Conservation (phyloP, 176 grass and related monocot genomes). For the Bothriochloa decipiens region DNA sequence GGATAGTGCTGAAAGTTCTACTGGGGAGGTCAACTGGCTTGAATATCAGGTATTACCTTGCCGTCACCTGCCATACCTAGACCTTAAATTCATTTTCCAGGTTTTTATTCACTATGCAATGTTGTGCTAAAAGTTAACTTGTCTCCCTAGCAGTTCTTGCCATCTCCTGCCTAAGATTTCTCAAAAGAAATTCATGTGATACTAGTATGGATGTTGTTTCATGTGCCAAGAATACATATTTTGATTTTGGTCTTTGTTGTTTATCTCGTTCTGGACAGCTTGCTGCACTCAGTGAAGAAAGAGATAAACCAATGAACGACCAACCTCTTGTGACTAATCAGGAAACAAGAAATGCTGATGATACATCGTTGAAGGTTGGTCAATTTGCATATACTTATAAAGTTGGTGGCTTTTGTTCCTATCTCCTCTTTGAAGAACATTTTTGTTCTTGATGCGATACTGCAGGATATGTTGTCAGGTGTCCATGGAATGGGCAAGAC, state of each 20-base stretch:
- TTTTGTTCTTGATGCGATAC: not conserved
- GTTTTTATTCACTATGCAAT: not conserved
- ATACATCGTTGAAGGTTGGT: conserved; percentile 58
- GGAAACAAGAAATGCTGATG: conserved; percentile 49
- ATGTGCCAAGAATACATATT: conserved; percentile 16
- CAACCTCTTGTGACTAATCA: conserved; percentile 47
- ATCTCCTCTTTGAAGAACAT: not conserved
- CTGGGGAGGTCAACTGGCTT: conserved; percentile 55
- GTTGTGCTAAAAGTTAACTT: not conserved
- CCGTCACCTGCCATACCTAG: conserved; percentile 4
- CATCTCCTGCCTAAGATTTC: not conserved
- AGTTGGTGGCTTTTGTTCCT: conserved; percentile 11
- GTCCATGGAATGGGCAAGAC: conserved; percentile 56
- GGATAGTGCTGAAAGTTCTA: conserved; percentile 64
- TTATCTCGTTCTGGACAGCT: conserved; percentile 57
- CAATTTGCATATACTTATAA: conserved; percentile 28
- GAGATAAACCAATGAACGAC: conserved; percentile 60
- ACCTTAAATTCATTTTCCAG: conserved; percentile 5
- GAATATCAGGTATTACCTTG: conserved; percentile 55
- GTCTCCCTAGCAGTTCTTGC: not conserved
- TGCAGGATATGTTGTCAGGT: conserved; percentile 70
- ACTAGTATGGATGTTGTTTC: conserved; percentile 15
- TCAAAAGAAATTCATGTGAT: not conserved
- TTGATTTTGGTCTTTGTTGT: conserved; percentile 36
- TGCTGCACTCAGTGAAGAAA: conserved; percentile 75